Evolutionary conservation across 768 basidiomycete genomes (phyloP).

Genomic region (Austroboletus festivus): DNA sequence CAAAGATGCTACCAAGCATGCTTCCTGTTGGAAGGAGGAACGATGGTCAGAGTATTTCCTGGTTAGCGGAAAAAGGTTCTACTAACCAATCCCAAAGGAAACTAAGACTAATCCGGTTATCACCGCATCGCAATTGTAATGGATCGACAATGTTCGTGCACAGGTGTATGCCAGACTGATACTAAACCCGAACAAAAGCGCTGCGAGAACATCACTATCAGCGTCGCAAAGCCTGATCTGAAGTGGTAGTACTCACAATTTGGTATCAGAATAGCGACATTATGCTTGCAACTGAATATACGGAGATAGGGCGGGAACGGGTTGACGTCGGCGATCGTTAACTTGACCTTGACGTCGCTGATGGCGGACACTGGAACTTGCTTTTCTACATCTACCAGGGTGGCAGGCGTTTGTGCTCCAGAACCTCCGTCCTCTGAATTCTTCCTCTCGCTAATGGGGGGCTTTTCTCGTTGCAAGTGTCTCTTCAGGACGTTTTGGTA

Average conservation of each 20-base stretch:
- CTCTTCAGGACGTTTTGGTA: constrained; percentile 68
- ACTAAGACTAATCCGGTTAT: no score
- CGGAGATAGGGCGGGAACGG: constrained; percentile 60
- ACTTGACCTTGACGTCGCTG: constrained; percentile 47
- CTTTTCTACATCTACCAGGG: constrained; percentile 27
- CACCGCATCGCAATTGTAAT: no score
- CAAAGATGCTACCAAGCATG: constrained; percentile 51
- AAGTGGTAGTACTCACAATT: constrained; percentile 27
- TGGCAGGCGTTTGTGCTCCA: no score
- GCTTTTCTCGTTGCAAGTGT: constrained; percentile 23
- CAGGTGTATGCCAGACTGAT: no score
- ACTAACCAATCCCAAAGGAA: constrained; percentile 64
- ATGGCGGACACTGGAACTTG: no score
- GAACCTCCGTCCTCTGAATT: no score
- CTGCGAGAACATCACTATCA: constrained; percentile 32
- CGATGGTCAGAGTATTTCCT: not conserved
- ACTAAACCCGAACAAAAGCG: constrained; percentile 66
- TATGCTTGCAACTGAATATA: constrained; percentile 65
- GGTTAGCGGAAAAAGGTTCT: not conserved
- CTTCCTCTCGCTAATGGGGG: constrained; percentile 11
- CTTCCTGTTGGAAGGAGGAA: constrained; percentile 33
- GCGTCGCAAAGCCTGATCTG: not conserved
- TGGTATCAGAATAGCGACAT: constrained; percentile 52
- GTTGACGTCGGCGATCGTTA: constrained; percentile 69
- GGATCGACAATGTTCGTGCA: no score